phyloP scores from a whole-genome alignment of 2,329 filamentous ascomycete genomes.

The Exophiala spinifera region DNA sequence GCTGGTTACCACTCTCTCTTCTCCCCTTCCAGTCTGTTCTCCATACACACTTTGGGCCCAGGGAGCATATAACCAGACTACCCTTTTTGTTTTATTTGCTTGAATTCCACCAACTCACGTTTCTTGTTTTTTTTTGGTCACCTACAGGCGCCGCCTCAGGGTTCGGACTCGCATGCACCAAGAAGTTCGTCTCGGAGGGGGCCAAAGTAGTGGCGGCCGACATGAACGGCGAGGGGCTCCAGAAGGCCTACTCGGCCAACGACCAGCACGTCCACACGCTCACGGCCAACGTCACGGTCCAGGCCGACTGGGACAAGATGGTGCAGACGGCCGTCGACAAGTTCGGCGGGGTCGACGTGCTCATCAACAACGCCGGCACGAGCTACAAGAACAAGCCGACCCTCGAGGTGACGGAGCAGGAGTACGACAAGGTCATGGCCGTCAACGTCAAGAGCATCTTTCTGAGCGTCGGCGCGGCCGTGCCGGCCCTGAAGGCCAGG shows the following conservation, averaged over 20 bases:
- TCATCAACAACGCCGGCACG: conserved; percentile 29
- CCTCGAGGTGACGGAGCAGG: conserved; percentile 37
- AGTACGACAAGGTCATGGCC: conserved; percentile 44
- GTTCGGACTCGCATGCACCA: conserved; percentile 42
- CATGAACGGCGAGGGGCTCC: conserved; percentile 35
- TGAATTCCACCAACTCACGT: neutral
- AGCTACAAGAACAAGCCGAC: conserved; percentile 37
- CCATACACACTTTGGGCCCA: no score
- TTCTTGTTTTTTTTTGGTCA: neutral
- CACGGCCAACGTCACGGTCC: conserved; percentile 13
- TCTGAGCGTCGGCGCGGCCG: conserved; percentile 34
- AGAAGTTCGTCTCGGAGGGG: conserved; percentile 41
- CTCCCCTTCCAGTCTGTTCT: no score
- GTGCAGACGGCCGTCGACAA: conserved; percentile 22
- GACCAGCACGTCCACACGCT: conserved; percentile 1
- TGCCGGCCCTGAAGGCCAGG: conserved; percentile 39
- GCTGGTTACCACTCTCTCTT: no score
- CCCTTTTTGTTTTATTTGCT: no score
- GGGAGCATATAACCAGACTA: no score
- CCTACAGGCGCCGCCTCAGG: conserved; percentile 40
- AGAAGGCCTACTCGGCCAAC: conserved; percentile 10
- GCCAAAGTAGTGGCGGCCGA: conserved; percentile 43
- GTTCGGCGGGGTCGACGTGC: conserved; percentile 26
- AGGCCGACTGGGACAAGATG: conserved; percentile 28
- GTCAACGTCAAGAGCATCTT: conserved; percentile 47